phyloP scores from a whole-genome alignment of 306 rosid species.

The Quercus dentata region DNA sequence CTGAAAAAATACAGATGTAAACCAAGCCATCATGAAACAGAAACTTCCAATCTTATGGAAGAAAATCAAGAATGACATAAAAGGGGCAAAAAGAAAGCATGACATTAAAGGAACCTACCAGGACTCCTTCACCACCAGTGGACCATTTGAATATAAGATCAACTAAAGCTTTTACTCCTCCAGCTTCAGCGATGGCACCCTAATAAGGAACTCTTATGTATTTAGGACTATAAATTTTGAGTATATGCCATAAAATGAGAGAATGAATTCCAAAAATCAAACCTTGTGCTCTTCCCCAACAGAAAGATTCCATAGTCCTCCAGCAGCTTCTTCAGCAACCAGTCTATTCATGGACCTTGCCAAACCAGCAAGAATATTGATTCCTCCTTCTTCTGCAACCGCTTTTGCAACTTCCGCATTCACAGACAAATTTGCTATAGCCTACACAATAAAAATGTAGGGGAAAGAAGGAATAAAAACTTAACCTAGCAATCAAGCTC shows the following conservation, averaged over 20 bases:
- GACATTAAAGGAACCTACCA: constrained; percentile 57
- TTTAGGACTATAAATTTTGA: constrained; percentile 18
- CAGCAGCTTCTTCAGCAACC: constrained; percentile 99
- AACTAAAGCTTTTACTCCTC: constrained; percentile 94
- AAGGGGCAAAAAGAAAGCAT: constrained; percentile 7
- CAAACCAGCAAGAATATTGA: constrained; percentile 88
- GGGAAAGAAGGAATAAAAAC: constrained; percentile 4
- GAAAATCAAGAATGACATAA: constrained; percentile 13
- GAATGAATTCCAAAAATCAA: constrained; percentile 22
- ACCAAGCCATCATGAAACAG: constrained; percentile 15
- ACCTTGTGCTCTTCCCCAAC: constrained; percentile 99
- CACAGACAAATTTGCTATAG: constrained; percentile 97
- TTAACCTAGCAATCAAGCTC: background rate
- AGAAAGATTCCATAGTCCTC: constrained; percentile 99
- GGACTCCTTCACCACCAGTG: constrained; percentile 91
- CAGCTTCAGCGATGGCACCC: constrained; percentile 99
- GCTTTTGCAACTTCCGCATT: constrained; percentile 95
- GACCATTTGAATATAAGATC: constrained; percentile 99
- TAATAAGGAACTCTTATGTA: constrained; percentile 31
- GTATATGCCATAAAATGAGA: constrained; percentile 14
- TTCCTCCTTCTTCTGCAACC: constrained; percentile 99
- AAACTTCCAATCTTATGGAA: constrained; percentile 9
- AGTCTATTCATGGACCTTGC: constrained; percentile 97
- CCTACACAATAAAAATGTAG: constrained; percentile 42
- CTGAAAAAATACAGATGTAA: constrained; percentile 39